Conservation (phyloP, 164 flowering plant genomes). For the Sextonia rubra region DNA sequence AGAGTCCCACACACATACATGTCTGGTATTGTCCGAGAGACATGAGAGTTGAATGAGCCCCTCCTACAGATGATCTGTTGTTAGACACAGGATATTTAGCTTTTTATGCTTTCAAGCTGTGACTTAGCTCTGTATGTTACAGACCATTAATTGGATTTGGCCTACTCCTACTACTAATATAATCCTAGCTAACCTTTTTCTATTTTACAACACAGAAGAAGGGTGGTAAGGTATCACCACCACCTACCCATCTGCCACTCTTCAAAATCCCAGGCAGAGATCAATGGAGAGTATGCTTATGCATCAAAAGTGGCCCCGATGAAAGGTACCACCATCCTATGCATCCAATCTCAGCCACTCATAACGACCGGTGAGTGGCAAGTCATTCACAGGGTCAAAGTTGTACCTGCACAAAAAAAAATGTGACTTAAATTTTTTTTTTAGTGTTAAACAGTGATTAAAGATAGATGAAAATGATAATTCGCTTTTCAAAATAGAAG, state of each 20-base stretch:
- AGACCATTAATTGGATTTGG: constrained; percentile 27
- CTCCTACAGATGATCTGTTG: constrained; percentile 40
- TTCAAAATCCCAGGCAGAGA: constrained; percentile 21
- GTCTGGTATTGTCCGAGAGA: constrained; percentile 1
- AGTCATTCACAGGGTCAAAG: constrained; percentile 65
- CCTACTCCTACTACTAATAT: not conserved
- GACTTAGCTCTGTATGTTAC: constrained; percentile 47
- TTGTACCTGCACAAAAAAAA: constrained; percentile 61
- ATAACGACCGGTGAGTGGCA: constrained; percentile 73
- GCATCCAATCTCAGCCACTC: constrained; percentile 64
- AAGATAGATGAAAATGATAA: no score
- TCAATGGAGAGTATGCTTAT: constrained; percentile 11
- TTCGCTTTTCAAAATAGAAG: no score
- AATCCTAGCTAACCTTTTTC: constrained; percentile 26
- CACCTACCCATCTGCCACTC: constrained; percentile 22
- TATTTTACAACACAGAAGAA: constrained; percentile 47
- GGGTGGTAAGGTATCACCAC: constrained; percentile 22
- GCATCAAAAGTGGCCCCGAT: constrained; percentile 27
- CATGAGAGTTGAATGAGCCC: constrained; percentile 17
- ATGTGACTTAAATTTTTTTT: no score
- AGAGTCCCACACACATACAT: constrained; percentile 1
- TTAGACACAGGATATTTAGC: constrained; percentile 37
- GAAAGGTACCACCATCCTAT: constrained; percentile 18
- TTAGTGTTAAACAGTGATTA: not conserved
- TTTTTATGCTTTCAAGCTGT: constrained; percentile 23